Evolutionary conservation across 208 protist species (phyloP).

Genomic region (Trypanosomatidae sp.): DNA sequence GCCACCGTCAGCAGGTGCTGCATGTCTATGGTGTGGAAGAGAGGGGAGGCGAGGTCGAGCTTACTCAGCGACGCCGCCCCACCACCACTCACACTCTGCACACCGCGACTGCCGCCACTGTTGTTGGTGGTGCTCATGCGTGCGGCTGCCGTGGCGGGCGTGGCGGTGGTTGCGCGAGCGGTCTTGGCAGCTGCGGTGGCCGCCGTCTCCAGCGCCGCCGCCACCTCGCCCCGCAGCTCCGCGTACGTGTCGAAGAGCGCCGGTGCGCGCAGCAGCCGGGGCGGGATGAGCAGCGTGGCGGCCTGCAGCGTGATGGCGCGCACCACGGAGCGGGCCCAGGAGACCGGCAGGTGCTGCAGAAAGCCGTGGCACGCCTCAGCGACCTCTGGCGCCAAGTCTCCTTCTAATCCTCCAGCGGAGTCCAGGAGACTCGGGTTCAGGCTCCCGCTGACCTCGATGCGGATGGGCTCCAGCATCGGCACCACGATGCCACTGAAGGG

Average conservation of each 20-base stretch:
- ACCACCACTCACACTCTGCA: not conserved
- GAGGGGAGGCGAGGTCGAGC: too few species aligned
- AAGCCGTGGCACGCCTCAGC: conserved; percentile 31
- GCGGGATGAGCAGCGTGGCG: conserved; percentile 44
- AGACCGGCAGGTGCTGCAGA: conserved; percentile 39
- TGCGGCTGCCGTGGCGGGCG: too few species aligned
- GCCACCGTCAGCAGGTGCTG: conserved; percentile 32
- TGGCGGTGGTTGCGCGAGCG: too few species aligned
- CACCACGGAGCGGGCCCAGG: conserved; percentile 36
- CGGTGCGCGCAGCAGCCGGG: conserved; percentile 36
- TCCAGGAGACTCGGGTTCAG: conserved; percentile 15
- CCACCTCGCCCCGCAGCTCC: conserved; percentile 60
- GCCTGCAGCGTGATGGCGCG: conserved; percentile 66
- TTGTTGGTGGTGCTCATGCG: too few species aligned
- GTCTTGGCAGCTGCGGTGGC: not conserved
- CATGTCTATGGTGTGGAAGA: conserved; percentile 27
- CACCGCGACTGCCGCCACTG: not conserved
- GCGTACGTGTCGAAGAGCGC: conserved; percentile 45
- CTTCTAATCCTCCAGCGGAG: conserved; percentile 6
- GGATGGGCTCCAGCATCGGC: too few species aligned
- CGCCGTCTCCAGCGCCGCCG: conserved; percentile 11
- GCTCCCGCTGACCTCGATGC: conserved; percentile 10
- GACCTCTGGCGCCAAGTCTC: conserved; percentile 21
- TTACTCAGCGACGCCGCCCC: not conserved
- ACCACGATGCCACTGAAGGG: too few species aligned